A percentile compares a stretch with the other conserved stretches of the same genome.
Evolutionary conservation across 192 early-diverging fungal species (phyloP).

Genomic region (Backusella macrospora): DNA sequence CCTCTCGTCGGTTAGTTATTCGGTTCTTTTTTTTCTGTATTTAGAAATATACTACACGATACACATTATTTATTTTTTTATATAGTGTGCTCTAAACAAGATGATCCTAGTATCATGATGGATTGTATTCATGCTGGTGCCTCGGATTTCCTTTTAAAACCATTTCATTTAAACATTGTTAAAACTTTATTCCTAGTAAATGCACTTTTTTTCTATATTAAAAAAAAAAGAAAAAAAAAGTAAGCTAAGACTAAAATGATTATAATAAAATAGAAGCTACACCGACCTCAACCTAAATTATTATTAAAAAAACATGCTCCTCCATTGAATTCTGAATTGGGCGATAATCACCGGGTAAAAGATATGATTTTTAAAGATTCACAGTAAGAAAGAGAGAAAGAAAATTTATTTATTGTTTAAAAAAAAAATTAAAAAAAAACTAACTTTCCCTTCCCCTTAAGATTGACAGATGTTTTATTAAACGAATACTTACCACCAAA

Average conservation of each 20-base stretch:
- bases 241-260: neutral
- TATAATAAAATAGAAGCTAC: constrained; percentile 2
- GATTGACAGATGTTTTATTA: constrained; percentile 11
- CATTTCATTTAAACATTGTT: constrained; percentile 47
- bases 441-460: neutral
- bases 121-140: constrained; percentile 56
- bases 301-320: neutral
- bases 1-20: constrained; percentile 25
- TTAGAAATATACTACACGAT: constrained; percentile 4
- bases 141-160: constrained; percentile 54
- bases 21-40: neutral
- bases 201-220: neutral
- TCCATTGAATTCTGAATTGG: constrained; percentile 10
- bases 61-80: constrained; percentile 23
- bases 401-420: neutral
- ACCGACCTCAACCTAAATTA: constrained; percentile 9
- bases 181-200: constrained; percentile 58
- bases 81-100: constrained; percentile 43
- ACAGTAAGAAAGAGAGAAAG: constrained; percentile 9
- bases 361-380: constrained; percentile 7
- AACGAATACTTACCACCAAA: neutral
- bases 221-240: neutral
- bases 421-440: neutral
- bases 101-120: constrained; percentile 41
- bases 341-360: constrained; percentile 13